Percentiles rank a stretch among this genome's conserved stretches.
These are phyloP conservation scores for Zymoseptoria tritici DNA, from an alignment of 2,329 filamentous ascomycete species.

Conservation along the genomic window DNA sequence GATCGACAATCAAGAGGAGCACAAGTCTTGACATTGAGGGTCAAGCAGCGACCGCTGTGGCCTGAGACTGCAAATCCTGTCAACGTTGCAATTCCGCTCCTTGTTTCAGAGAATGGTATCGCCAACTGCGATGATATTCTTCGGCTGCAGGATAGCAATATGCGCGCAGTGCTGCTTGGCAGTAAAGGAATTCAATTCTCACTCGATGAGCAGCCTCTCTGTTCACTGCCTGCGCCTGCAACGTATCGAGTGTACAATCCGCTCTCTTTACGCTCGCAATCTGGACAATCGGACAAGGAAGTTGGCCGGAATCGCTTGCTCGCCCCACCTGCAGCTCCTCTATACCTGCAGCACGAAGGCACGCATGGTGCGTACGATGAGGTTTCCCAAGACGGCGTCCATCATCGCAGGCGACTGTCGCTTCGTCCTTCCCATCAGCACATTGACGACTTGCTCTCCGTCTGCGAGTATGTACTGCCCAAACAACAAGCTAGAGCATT, in stretches of 20 bases:
- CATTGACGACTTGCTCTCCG: conserved; percentile 19
- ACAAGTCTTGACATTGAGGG: conserved; percentile 15
- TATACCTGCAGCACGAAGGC: conserved; percentile 16
- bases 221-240: conserved; percentile 15
- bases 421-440: conserved; percentile 19
- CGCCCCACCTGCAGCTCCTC: conserved; percentile 5
- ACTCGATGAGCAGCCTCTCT: conserved; percentile 13
- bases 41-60: conserved; percentile 24
- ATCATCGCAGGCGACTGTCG: conserved; percentile 25
- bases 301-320: conserved; percentile 25
- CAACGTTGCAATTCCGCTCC: conserved; percentile 18
- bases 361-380: conserved; percentile 20
- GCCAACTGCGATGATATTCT: conserved; percentile 19
- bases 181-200: conserved; percentile 20
- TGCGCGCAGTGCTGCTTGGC: conserved; percentile 18
- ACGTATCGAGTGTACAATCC: conserved; percentile 20
- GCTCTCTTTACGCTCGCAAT: conserved; percentile 2
- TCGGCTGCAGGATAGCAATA: conserved; percentile 13
- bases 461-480: conserved; percentile 25
- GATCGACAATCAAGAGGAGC: conserved; percentile 18
- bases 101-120: conserved; percentile 13
- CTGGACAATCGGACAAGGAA: conserved; percentile 10
- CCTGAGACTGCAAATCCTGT: conserved; percentile 11
- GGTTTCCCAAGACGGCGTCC: conserved; percentile 15
- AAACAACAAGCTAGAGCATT: conserved; percentile 16